Base-by-base conservation (phyloP, 192 early-diverging fungal genomes). In the Glomus cerebriforme region DNA sequence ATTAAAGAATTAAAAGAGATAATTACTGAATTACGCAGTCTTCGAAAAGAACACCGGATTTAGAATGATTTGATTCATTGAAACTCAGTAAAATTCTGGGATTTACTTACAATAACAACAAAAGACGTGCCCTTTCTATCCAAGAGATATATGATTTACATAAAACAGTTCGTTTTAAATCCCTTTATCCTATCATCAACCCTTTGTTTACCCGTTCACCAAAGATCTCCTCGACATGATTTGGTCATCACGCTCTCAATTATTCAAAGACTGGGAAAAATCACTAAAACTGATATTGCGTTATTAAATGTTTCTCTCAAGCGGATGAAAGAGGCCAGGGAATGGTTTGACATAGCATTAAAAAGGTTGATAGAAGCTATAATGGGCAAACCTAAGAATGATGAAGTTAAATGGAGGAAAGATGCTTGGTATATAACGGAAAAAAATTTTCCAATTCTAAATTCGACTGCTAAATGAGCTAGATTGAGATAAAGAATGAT, bases 1-100 rank as follows among this genome's bases (percentile, higher is more conserved):
- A 26, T 19, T 19, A 54, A 73, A 27, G 9, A n/a, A 27, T n/a
- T 58, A 1, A 12, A 24, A 19, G 9, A 58, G 10, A 26, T 58
- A 10, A 0, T 58, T 32, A 8, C 17, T 6, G 71, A 73, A 31
- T 54, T 73, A 32, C 19, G 19, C 9, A 10, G 0, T 7, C 9
- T 73, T 13, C 47, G 71, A 27, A 73, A 73, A 27, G 29, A 73
- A 26, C 39, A 73, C 67, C 31, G 0, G 71, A 73, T 9, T 22
- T 73, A 54, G 43, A 73, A 15, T 73, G n/a, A n/a, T n/a, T 73
- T 9, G 19, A 34, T 29, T 31, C 71, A 54, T 22, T 73, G 6
- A 2, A 31, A 32, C 1, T 37, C 3, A 37, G 12, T 4, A 34
- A 6, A 31, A 4, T 4, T 35, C 32, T 68, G 9, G 19, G 15